Base-by-base conservation (phyloP, 108 stramenopile genomes). In the Pseudonitzschia multiseries region DNA sequence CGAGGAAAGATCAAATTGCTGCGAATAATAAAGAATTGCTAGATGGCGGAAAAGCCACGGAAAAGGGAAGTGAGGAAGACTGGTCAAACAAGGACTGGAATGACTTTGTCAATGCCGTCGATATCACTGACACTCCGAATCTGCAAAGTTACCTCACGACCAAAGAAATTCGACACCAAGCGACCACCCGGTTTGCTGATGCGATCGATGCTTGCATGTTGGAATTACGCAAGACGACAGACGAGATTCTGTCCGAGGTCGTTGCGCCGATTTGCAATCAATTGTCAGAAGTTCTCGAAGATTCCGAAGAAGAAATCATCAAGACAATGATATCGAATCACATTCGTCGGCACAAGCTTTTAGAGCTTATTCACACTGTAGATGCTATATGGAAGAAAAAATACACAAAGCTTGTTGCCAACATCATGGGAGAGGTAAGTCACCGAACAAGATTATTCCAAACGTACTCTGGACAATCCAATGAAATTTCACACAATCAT, bases 241-340 rank as follows among this genome's bases (percentile, higher is more conserved):
- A 48, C 22, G 46, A 10, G 13, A 51, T 67, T 29, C 4, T 67
- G 28, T 44, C 66, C 9, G 66, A 67, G 8, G 27, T 50, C 13
- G 28, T 50, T 10, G 46, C 40, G 28, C 66, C 66, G 27, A 27
- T 67, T 48, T 67, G 66, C 43, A 44, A 50, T 24, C 20, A 29
- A 31, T 29, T 24, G 8, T 40, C 43, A 13, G 66, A 67, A 48
- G 21, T 13, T 15, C 22, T 67, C 46, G 24, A 44, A 3, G 0
- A 67, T 27, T 18, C 12, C n/a, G 66, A 67, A 50, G 46, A 67
- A 21, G 17, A 48, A n/a, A 67, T 67, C 66, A 29, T 67, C 21
- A 29, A 67, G 44, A 67, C n/a, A 18, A 32, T 67, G 27, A 41
- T 67, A 5, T 44, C 46, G 46, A 67, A 67, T 48, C 26, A 50